A percentile compares a stretch with the other conserved stretches of the same genome.
Evolutionary conservation across 306 rosid genomes (phyloP).

Genomic region (Nissolia schottii): DNA sequence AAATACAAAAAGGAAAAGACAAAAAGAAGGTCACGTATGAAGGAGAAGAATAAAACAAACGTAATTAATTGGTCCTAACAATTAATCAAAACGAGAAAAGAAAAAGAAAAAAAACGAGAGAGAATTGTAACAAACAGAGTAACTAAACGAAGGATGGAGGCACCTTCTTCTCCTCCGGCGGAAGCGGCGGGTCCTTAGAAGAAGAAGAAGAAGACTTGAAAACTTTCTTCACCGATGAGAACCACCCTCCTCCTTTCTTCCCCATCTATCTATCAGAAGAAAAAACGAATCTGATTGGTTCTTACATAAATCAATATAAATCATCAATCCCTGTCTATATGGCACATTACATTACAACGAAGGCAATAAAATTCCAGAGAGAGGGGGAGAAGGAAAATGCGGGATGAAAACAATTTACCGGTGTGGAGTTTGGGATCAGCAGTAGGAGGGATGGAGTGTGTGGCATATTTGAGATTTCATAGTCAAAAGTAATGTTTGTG

Average conservation of each 20-base stretch:
- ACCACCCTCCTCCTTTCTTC: conserved; percentile 85
- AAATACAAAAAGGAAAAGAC: neutral
- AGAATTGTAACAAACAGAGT: neutral
- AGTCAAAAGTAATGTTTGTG: neutral
- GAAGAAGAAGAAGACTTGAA: conserved; percentile 68
- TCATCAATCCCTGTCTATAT: neutral
- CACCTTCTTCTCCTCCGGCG: conserved; percentile 72
- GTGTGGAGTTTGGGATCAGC: neutral
- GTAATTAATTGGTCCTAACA: neutral
- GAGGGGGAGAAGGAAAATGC: neutral
- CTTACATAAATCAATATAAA: neutral
- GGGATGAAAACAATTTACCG: neutral
- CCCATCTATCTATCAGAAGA: conserved; percentile 78
- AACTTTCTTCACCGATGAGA: conserved; percentile 83
- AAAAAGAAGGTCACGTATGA: neutral
- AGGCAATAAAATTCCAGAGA: neutral
- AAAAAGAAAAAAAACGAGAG: neutral
- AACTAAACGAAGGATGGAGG: neutral
- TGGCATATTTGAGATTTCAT: conserved; percentile 18
- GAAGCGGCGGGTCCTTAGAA: conserved; percentile 51
- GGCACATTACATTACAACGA: neutral
- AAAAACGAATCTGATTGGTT: conserved; percentile 25
- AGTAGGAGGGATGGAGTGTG: neutral
- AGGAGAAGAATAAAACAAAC: neutral
- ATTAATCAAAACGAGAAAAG: neutral